Base-by-base conservation (phyloP, 257 asterid genomes). In the Solanum pennellii region DNA sequence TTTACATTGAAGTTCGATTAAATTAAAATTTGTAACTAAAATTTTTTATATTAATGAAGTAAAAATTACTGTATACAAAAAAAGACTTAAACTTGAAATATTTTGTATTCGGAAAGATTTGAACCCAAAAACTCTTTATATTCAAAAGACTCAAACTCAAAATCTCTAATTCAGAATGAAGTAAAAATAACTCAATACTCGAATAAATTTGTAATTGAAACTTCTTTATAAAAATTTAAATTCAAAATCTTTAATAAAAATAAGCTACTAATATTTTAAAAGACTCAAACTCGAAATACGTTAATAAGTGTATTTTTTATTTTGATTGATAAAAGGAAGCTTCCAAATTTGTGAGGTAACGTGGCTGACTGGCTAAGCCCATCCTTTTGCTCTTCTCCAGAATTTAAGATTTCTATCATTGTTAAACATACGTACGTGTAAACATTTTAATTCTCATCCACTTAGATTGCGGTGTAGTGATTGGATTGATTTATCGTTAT, bases 281-380 rank as follows among this genome's bases (percentile, higher is more conserved):
- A 14, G 0, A 18, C 5, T 52, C 11, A 0, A 56, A 56, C 65
- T 52, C 62, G 2, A 52, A 52, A 52, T 2, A 52, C 1, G n/a
- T 18, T 52, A 18, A 18, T 52, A 52, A 52, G 0, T 52, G 1
- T 52, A 18, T 41, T 2, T 35, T 35, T 65, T 41, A 16, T n/a
- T 68, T 85, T 41, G 42, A 39, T 85, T 25, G 13, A 66, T 42
- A 49, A 49, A 49, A 18, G 7, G 75, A 86, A 73, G 47, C 6
- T 65, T 73, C 35, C 74, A 86, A 3, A 52, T 49, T 33, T 62
- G 65, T 39, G 45, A 33, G 74, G 27, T 71, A 73, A 49, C 69
- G 84, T 86, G 62, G 27, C 60, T 75, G 80, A 23, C 69, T 27
- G 74, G 84, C 59, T 73, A 31, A 7, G 74, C 88, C 83, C 84